Conservation (phyloP, 164 flowering plant species). For the Aristolochia californica region DNA sequence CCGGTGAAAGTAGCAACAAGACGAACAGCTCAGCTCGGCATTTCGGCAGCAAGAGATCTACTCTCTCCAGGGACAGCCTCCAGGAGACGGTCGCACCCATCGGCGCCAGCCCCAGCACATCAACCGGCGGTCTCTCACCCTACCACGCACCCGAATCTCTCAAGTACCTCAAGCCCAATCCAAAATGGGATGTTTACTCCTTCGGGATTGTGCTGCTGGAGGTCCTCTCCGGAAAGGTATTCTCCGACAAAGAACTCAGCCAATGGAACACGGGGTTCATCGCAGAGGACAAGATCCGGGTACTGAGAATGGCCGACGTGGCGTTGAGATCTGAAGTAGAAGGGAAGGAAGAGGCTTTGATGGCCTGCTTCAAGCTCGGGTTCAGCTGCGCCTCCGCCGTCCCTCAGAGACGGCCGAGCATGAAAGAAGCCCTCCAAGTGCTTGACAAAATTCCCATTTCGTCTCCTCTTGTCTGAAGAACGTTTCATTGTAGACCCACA, state of each 20-base stretch:
- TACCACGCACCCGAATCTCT: constrained; percentile 89
- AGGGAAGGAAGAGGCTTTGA: constrained; percentile 65
- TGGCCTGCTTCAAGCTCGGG: constrained; percentile 60
- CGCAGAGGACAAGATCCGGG: constrained; percentile 48
- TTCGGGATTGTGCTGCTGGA: constrained; percentile 79
- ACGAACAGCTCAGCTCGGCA: constrained; percentile 57
- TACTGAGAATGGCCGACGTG: constrained; percentile 60
- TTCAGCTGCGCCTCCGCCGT: constrained; percentile 45
- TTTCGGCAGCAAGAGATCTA: constrained; percentile 87
- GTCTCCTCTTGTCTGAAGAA: background rate
- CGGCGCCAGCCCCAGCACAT: constrained; percentile 36
- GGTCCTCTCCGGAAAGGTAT: constrained; percentile 58
- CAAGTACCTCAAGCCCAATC: constrained; percentile 62
- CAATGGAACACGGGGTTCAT: constrained; percentile 35
- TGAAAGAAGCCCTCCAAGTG: constrained; percentile 78
- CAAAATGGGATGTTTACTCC: constrained; percentile 89
- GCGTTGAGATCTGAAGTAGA: constrained; percentile 72
- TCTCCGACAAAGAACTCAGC: constrained; percentile 39
- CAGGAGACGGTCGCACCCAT: constrained; percentile 33
- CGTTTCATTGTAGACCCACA: background rate
- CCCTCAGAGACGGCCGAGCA: constrained; percentile 77
- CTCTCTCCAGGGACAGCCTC: constrained; percentile 64
- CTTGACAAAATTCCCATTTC: constrained; percentile 53
- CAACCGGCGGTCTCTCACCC: constrained; percentile 45
- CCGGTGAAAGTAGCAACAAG: constrained; percentile 47